Conservation (phyloP, 345 rosid species). For the Iberis pinnata region DNA sequence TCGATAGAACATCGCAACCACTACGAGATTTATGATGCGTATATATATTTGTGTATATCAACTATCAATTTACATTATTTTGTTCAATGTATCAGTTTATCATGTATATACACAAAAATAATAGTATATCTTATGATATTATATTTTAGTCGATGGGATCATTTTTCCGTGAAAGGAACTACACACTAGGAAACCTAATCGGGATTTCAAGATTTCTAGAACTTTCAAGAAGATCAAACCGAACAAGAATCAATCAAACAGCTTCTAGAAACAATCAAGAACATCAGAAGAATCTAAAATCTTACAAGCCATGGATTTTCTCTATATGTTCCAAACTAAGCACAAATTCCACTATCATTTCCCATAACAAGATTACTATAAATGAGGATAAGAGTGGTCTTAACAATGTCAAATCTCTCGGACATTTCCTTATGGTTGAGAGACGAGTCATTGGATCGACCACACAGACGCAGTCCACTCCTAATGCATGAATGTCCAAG, state of each 20-base stretch:
- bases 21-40: conserved; percentile 1
- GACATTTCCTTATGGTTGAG: conserved; percentile 63
- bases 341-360: conserved; percentile 50
- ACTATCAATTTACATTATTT: not conserved
- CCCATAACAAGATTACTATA: conserved; percentile 21
- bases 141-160: conserved; percentile 61
- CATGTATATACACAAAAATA: not conserved
- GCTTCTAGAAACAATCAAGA: conserved; percentile 21
- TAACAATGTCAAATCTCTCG: conserved; percentile 48
- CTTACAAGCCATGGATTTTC: conserved; percentile 54
- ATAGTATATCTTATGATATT: not conserved
- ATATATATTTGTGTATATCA: not conserved
- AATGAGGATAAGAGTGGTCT: not conserved
- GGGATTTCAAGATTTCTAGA: conserved; percentile 62
- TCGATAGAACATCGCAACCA: conserved; percentile 19
- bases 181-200: conserved; percentile 65
- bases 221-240: conserved; percentile 47
- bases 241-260: conserved; percentile 41
- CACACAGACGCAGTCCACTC: conserved; percentile 15
- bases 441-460: conserved; percentile 39
- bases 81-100: no score
- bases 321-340: conserved; percentile 68
- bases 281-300: conserved; percentile 39
- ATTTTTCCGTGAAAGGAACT: conserved; percentile 69
- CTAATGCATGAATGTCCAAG: not conserved